Base-by-base conservation (phyloP, 495 filamentous ascomycete species). In the Penicillium cinerascens region DNA sequence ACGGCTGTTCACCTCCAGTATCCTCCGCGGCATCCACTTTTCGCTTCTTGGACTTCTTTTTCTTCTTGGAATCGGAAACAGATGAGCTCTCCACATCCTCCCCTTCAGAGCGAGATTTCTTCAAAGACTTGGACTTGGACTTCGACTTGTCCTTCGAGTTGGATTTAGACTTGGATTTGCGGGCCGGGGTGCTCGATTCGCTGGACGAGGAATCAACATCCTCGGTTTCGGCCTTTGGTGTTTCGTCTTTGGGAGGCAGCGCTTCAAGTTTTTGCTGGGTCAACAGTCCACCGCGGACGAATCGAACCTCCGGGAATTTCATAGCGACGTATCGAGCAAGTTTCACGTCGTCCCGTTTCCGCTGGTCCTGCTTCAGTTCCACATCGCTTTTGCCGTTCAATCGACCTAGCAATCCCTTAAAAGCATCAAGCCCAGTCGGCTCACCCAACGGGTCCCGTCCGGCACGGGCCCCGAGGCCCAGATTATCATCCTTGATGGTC, bases 321-420 rank as follows among this genome's bases (percentile, higher is more conserved):
- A 76, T 75, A 52, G 85, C 79, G 23, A 83, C 73, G 63, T 88
- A 91, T 26, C 83, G 70, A 48, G 79, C 84, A 41, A 86, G 72
- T 67, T 84, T 85, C 27, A 83, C 65, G 54, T 85, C 81, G 20
- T 83, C 80, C 54, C 82, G 72, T 36, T 69, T 76, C 47, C 78
- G 72, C 67, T 82, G 74, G 60, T 96, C 87, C 52, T 80, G 73
- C 64, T 83, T 75, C 45, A 92, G 66, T 48, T 81, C 77, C 22
- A 70, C 79, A 50, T 89, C 87, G 36, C 78, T 82, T 67, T 90
- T 95, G 20, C 92, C 92, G 69, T 97, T 98, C 41, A 98, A 71
- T 42, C 92, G 78, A 42, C 93, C 92, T 17, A 98, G 76, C 2
- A 98, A 67, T 51, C 84, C 84, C 61, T 92, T 88, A 56, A 97